Evolutionary conservation across 805 yeast species (phyloP), one percentile per base, ranked within the genome.

Genomic region (Grigorovia jiainica): DNA sequence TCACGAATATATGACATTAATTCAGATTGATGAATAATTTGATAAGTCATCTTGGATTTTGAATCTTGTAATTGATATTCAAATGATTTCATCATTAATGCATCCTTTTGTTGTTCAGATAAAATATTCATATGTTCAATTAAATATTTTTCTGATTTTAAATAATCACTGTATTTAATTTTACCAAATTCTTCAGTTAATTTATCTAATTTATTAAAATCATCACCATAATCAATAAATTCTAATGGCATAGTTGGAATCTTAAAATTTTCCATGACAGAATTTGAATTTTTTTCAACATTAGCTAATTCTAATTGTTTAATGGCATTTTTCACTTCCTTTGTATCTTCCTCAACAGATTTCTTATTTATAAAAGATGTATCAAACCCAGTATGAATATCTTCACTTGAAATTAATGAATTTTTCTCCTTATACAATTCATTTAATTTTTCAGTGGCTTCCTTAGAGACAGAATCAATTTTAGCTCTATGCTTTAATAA

Each of bases 81-180:
- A 61, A 92, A 92, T 0, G 97, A 94, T 17, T 81, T 80, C 96
- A 90, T 89, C 58, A 89, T 70, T 45, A 92, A 74, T 0, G 95
- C 86, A 61, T 92, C 97, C 57, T 89, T 87, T 58, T 92, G 97
- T 47, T 79, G 79, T 49, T 82, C 87, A 4, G 77, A 76, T 39
- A 89, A 76, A 43, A 92, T 84, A 44, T 73, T 69, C 32, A 84
- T 76, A 60, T 81, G 85, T 58, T 57, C 58, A 36, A 70, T 65
- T 49, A 50, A 83, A 65, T 61, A 67, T 78, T 39, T 63, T 65
- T 47, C 78, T 72, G 51, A 80, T 68, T 41, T 64, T n/a, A 63
- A 54, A 34, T 76, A 67, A 37, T 81, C 70, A 16, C 66, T 64
- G 3, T 61, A 48, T 1, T 77, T 64, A 20, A 89, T 71, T 36